Evolutionary conservation across 768 basidiomycete genomes (phyloP), one percentile per base, ranked within the genome.

Genomic region (Leccinum olivaceopallidum): DNA sequence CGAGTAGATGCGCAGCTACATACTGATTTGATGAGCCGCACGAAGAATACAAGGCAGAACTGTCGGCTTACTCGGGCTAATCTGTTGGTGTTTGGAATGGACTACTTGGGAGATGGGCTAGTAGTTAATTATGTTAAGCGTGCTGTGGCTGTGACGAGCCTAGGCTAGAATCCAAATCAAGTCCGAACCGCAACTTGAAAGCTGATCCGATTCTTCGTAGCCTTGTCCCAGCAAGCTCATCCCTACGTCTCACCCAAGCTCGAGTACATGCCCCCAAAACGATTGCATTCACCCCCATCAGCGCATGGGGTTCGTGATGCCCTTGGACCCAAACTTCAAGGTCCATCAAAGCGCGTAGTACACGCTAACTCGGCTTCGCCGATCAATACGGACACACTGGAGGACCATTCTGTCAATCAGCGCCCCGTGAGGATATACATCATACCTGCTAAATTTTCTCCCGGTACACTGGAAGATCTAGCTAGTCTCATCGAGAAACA

Each of bases 391-490:
- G 62, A 63, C 26, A 58, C 52, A 8, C 42, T 37, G 9, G 55
- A 57, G 8, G 56, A 37, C 1, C 9, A 30, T 47, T 56, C 62
- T 18, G 53, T 59, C 14, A 62, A 64, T 24, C 57, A 47, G 22
- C 22, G 39, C 42, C 53, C 60, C 55, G 18, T 73, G 1, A 66
- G 53, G 52, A 53, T 79, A 32, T 56, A 73, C 58, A 69, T 78
- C 58, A 64, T 79, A 58, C 62, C 68, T 44, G 70, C 71, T 5
- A 79, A 78, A 56, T 37, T 79, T 47, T 51, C 60, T 6, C 22
- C 67, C 22, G 48, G 34, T 4, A 57, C 26, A n/a, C 47, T 77
- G 32, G 65, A 63, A 4, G 56, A 66, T 53, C 69, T 78, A 18
- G 16, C 59, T 14, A n/a, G n/a, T 36, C 63, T 78, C 12, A 63